Percentiles rank a stretch among this genome's conserved stretches.
These are phyloP conservation scores for Syncephalis fuscata DNA, from an alignment of 371 early-diverging fungal species.

Conservation along the genomic window DNA sequence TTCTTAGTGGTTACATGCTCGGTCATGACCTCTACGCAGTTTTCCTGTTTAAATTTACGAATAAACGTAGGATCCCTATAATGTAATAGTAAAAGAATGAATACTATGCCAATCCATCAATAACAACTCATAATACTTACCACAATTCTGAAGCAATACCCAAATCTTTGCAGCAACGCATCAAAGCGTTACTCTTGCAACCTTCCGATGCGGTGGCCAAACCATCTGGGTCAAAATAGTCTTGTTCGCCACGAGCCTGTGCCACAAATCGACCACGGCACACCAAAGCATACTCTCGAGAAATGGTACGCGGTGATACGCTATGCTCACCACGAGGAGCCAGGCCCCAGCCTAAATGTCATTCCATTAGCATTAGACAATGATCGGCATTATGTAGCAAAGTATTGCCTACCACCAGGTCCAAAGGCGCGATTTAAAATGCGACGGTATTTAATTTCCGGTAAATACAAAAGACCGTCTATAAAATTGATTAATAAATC, in stretches of 20 bases:
- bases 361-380: background rate
- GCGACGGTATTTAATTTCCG: constrained; percentile 93
- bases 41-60: constrained; percentile 58
- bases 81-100: background rate
- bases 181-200: constrained; percentile 84
- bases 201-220: constrained; percentile 86
- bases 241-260: constrained; percentile 93
- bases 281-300: constrained; percentile 84
- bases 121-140: constrained; percentile 16
- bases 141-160: constrained; percentile 89
- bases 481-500: background rate
- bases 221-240: constrained; percentile 55
- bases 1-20: constrained; percentile 51
- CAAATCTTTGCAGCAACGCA: constrained; percentile 95
- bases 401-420: constrained; percentile 63
- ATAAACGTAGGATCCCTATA: constrained; percentile 73
- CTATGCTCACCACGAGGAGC: constrained; percentile 87
- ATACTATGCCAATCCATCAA: background rate
- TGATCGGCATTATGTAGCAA: background rate
- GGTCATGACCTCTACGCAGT: constrained; percentile 61
- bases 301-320: constrained; percentile 53
- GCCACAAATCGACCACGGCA: constrained; percentile 76
- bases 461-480: constrained; percentile 87
- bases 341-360: constrained; percentile 53
- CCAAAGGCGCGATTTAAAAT: constrained; percentile 90